Conservation (phyloP, 2,329 filamentous ascomycete genomes). For the Colletotrichum simmondsii region DNA sequence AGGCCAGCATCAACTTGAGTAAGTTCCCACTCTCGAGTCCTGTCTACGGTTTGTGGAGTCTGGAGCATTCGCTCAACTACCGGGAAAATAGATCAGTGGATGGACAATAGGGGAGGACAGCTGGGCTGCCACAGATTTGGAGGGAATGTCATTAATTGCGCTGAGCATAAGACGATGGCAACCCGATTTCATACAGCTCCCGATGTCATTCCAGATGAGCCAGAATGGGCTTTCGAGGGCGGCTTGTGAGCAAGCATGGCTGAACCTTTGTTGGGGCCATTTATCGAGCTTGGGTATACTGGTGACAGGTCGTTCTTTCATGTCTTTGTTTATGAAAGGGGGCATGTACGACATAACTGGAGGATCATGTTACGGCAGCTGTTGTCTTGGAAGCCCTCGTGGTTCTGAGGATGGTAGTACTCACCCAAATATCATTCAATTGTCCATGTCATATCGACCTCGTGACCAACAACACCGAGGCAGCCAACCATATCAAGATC, state of each 20-base stretch:
- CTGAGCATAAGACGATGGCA: not conserved
- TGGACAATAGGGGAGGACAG: not conserved
- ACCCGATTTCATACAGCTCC: not conserved
- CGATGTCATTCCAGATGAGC: not conserved
- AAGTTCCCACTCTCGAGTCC: not conserved
- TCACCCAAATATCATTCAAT: not conserved
- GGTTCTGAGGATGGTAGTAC: not conserved
- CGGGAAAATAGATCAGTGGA: not conserved
- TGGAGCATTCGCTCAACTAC: not conserved
- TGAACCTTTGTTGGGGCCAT: not conserved
- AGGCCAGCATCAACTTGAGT: not conserved
- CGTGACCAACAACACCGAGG: not conserved
- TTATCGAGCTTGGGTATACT: not conserved
- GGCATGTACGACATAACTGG: not conserved
- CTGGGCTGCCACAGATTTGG: not conserved
- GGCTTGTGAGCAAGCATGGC: not conserved
- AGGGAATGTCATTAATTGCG: not conserved
- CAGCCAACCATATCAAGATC: not conserved
- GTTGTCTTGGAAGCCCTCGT: not conserved
- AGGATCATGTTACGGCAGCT: not conserved
- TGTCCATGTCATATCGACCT: too few species aligned
- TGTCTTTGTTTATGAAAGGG: not conserved
- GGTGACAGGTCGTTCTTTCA: not conserved
- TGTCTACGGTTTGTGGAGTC: too few species aligned
- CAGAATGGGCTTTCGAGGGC: not conserved